These are phyloP conservation scores for Eucalyptus erythrocorys DNA, from an alignment of 345 rosid genomes.

Conservation along the genomic window DNA sequence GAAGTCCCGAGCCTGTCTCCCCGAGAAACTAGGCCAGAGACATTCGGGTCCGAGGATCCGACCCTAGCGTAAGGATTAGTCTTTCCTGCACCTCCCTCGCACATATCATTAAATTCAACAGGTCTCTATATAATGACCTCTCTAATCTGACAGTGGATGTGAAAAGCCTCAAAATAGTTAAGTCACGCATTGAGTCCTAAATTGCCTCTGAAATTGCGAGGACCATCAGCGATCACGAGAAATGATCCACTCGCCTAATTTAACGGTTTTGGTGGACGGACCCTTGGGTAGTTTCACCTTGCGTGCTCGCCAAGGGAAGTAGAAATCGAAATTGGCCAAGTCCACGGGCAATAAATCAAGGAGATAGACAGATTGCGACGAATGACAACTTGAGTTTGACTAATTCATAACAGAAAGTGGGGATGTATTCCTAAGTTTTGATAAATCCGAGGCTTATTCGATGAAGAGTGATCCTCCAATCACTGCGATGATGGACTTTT, in stretches of 20 bases:
- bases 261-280: not conserved
- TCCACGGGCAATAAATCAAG: not conserved
- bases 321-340: not conserved
- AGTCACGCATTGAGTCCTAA: not conserved
- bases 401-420: not conserved
- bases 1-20: not conserved
- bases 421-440: not conserved
- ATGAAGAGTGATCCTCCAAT: not conserved
- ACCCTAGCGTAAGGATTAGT: fast-evolving
- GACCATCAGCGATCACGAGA: not conserved
- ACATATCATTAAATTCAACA: not conserved
- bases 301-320: not conserved
- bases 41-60: not conserved
- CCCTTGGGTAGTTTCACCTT: not conserved
- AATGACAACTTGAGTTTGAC: not conserved
- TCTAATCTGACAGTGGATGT: fast-evolving
- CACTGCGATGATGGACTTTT: not conserved
- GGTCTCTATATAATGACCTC: not conserved
- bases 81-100: not conserved
- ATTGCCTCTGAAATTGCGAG: not conserved
- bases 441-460: not conserved
- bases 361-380: not conserved
- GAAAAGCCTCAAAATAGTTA: not conserved
- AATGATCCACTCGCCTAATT: not conserved
- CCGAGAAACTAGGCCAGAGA: not conserved